A percentile compares a stretch with the other conserved stretches of the same genome.
Evolutionary conservation across 176 grass and related monocot genomes (phyloP).

Genomic region (Musa troglodytarum): DNA sequence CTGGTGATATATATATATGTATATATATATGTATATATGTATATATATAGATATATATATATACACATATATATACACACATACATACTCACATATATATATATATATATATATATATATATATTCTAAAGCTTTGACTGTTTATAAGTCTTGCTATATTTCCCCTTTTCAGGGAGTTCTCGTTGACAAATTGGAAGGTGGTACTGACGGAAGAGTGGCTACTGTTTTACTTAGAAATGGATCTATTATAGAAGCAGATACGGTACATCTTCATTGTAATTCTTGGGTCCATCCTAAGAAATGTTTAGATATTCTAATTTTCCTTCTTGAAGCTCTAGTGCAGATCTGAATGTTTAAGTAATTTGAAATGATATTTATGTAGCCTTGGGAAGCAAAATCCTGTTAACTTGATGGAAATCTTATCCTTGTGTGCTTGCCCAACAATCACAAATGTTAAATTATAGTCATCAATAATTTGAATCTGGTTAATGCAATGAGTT

Average conservation of each 20-base stretch:
- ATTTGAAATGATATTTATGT: no score
- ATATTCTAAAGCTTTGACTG: conserved; percentile 12
- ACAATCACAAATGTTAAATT: background rate
- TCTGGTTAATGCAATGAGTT: background rate
- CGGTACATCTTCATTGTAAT: conserved; percentile 32
- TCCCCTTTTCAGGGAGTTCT: conserved; percentile 23
- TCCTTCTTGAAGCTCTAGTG: background rate
- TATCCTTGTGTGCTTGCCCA: background rate
- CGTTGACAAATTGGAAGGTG: conserved; percentile 80
- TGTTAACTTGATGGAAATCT: no score
- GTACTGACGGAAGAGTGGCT: conserved; percentile 73
- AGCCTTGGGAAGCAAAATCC: background rate
- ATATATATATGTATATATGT: no score
- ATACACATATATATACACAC: no score
- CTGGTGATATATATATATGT: background rate
- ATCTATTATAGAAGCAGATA: conserved; percentile 74
- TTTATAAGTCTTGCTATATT: background rate
- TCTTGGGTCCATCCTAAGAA: background rate
- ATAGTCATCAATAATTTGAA: background rate
- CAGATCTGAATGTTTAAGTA: no score
- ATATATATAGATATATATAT: no score
- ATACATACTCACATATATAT: background rate
- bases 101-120: background rate
- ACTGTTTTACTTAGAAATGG: conserved; percentile 83
- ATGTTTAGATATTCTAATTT: background rate